Evolutionary conservation across 148 eudicot genomes (phyloP).

Genomic region (Rhododendron ferrugineum): DNA sequence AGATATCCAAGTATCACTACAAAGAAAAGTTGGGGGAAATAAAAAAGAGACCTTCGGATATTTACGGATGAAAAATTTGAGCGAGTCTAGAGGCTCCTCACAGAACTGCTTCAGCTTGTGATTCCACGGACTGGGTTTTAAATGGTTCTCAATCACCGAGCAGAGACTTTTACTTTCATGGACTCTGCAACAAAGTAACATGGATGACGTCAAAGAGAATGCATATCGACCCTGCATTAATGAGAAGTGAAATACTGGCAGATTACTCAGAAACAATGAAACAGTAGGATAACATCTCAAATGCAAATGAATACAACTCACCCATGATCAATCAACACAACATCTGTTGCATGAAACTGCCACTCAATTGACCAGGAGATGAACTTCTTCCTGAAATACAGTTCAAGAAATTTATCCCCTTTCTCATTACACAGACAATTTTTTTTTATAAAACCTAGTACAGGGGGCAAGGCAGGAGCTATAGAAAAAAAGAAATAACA

Average conservation of each 20-base stretch:
- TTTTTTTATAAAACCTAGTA: neutral
- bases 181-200: slow-evolving; percentile 40
- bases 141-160: slow-evolving; percentile 69
- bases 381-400: slow-evolving; percentile 51
- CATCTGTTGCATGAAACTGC: slow-evolving; percentile 86
- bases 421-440: neutral
- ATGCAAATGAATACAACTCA: slow-evolving; percentile 27
- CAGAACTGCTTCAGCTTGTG: slow-evolving; percentile 66
- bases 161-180: slow-evolving; percentile 52
- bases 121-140: slow-evolving; percentile 82
- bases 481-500: neutral
- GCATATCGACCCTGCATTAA: neutral
- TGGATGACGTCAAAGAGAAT: slow-evolving; percentile 5
- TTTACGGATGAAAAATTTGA: slow-evolving; percentile 70
- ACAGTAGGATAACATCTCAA: neutral
- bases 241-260: neutral
- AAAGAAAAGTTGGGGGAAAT: neutral
- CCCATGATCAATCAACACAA: slow-evolving; percentile 77
- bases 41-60: slow-evolving; percentile 53
- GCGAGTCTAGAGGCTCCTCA: slow-evolving; percentile 55
- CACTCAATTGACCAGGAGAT: slow-evolving; percentile 94
- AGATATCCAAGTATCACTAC: neutral
- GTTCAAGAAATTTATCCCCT: neutral
- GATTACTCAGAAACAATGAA: neutral
- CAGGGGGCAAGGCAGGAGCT: neutral